A percentile compares a stretch with the other conserved stretches of the same genome.
These are phyloP conservation scores for Diaporthe eres DNA, from an alignment of 2,329 filamentous ascomycete species.

Conservation along the genomic window DNA sequence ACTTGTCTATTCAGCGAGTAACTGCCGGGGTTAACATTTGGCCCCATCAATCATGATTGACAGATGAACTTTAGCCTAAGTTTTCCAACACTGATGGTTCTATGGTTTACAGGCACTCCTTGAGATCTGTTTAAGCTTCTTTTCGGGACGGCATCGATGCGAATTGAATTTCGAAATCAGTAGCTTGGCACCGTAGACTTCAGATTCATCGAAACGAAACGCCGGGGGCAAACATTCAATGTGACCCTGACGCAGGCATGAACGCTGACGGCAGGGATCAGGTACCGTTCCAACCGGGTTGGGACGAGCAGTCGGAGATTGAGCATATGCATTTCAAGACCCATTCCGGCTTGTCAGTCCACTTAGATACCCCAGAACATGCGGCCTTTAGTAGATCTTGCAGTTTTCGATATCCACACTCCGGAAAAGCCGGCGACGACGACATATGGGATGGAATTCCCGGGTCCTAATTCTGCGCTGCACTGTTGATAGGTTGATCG, in stretches of 20 bases:
- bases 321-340: conserved; percentile 18
- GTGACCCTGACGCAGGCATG: conserved; percentile 10
- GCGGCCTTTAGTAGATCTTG: conserved; percentile 14
- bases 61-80: not conserved
- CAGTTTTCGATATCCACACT: not conserved
- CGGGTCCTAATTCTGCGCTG: not conserved
- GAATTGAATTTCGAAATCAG: conserved; percentile 9
- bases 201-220: conserved; percentile 18
- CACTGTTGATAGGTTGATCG: not conserved
- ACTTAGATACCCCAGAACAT: conserved; percentile 10
- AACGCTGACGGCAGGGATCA: not conserved
- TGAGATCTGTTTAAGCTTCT: not conserved
- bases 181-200: conserved; percentile 6
- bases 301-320: conserved; percentile 13
- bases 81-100: not conserved
- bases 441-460: conserved; percentile 22
- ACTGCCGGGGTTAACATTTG: not conserved
- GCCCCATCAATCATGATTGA: not conserved
- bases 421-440: conserved; percentile 27
- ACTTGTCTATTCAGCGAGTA: no score
- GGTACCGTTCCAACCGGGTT: not conserved
- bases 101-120: not conserved
- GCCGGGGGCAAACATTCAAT: not conserved
- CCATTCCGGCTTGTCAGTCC: conserved; percentile 5
- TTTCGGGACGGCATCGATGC: not conserved